phyloP scores from a whole-genome alignment of 345 rosid genomes.

The Eutrema yunnanense region DNA sequence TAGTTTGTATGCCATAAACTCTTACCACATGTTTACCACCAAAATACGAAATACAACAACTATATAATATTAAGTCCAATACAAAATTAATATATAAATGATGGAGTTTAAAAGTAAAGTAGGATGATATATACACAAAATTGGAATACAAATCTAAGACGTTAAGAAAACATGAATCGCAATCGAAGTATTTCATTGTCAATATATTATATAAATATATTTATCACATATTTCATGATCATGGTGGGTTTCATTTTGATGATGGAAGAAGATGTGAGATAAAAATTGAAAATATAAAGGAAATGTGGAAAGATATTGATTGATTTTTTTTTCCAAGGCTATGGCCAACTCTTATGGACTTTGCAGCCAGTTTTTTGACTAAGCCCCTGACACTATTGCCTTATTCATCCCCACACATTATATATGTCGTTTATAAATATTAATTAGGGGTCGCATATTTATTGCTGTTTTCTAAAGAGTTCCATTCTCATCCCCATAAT shows the following conservation, averaged over 20 bases:
- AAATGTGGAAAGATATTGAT: conserved; percentile 18
- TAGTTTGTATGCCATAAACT: background rate
- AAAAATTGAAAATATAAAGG: conserved; percentile 4
- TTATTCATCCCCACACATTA: background rate
- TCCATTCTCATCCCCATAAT: conserved; percentile 11
- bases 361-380: conserved; percentile 13
- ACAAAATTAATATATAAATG: background rate
- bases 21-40: background rate
- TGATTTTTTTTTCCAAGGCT: background rate
- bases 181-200: background rate
- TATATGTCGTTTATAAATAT: background rate
- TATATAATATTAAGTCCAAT: background rate
- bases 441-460: background rate
- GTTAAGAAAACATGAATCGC: background rate
- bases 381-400: background rate
- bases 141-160: background rate
- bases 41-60: background rate
- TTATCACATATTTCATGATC: background rate
- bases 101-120: background rate
- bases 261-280: conserved; percentile 10
- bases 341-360: conserved; percentile 28
- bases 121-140: background rate
- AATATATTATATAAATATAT: background rate
- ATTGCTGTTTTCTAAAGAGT: conserved; percentile 19
- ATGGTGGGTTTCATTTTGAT: conserved; percentile 12